Evolutionary conservation across 192 early-diverging fungal species (phyloP).

Genomic region (Haplosporangium gracile): DNA sequence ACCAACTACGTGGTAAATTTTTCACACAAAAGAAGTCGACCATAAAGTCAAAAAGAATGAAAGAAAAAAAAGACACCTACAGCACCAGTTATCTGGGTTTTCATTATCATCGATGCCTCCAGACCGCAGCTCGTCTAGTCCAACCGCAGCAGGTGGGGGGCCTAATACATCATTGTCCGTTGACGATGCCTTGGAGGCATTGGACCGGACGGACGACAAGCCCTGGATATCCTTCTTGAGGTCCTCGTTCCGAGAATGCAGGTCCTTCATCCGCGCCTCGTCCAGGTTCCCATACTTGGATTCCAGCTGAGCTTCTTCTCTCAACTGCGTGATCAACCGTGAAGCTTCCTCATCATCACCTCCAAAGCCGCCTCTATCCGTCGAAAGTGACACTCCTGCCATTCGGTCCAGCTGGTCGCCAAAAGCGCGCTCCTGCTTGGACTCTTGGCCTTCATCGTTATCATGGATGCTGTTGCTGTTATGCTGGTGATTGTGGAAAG

Average conservation of each 20-base stretch:
- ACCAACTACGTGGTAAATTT: not conserved
- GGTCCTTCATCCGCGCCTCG: conserved; percentile 23
- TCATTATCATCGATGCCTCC: conserved; percentile 28
- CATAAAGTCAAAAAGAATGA: not conserved
- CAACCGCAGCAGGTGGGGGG: conserved; percentile 48
- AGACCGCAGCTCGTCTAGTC: conserved; percentile 41
- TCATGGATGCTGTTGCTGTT: not conserved
- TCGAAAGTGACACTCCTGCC: conserved; percentile 5
- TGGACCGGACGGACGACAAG: conserved; percentile 23
- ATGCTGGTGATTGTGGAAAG: not conserved
- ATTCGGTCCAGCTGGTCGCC: conserved; percentile 31
- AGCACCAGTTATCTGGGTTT: conserved; percentile 65
- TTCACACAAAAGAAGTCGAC: not conserved
- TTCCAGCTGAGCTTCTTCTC: conserved; percentile 26
- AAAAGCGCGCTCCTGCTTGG: conserved; percentile 20
- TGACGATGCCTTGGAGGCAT: not conserved
- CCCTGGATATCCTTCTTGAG: conserved; percentile 33
- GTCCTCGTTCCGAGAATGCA: conserved; percentile 35
- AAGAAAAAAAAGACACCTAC: conserved; percentile 44
- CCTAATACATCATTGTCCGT: conserved; percentile 28
- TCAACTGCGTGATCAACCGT: conserved; percentile 17
- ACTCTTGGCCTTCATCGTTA: not conserved
- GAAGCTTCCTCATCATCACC: conserved; percentile 24
- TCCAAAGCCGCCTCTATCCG: not conserved
- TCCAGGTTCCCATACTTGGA: conserved; percentile 26